Base-by-base conservation (phyloP, 2,329 filamentous ascomycete species). In the Calonectria multiphialidica region DNA sequence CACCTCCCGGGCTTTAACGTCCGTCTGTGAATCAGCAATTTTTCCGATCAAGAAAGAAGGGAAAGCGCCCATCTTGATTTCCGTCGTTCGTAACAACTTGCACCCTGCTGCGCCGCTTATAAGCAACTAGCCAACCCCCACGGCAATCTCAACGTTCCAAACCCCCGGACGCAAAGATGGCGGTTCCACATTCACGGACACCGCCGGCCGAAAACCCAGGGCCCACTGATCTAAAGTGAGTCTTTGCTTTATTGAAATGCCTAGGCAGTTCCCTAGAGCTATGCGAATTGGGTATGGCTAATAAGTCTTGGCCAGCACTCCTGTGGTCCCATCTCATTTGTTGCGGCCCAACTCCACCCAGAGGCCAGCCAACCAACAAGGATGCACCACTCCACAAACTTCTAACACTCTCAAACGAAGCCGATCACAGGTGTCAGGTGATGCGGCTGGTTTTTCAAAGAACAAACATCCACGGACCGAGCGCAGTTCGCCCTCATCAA, bases 101-200 rank as follows among this genome's bases (percentile, higher is more conserved):
- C 35, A 59, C 25, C 5, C 35, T 40, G 53, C 53, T 59, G 53
- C 33, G 42, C 50, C 50, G 50, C 47, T 66, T 66, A 35, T 28
- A 49, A 30, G 23, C 23, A 28, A 33, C 35, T 13, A 33, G 28
- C 18, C 63, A 66, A 53, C 66, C 66, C 66, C 66, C 66, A 68
- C 66, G 40, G 42, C 40, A 62, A 33, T 64, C 21, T 65, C 61
- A 47, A 65, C 42, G 15, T 59, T 4, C 30, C 30, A 49, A 45
- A n/a, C 35, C 25, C 35, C 33, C 15, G 25, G 53, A 28, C 44
- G 18, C 23, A 37, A 40, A 33, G 33, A 70, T 65, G 68, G 30
- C 33, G 61, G 55, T 33, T 59, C 61, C 68, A 65, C 68, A 45
- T 23, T 50, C 47, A n/a, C 40, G 45, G 44, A 40, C 45, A 65